These are phyloP conservation scores for Gaeumannomyces sp. DNA, from an alignment of 2,329 filamentous ascomycete species.

Conservation along the genomic window DNA sequence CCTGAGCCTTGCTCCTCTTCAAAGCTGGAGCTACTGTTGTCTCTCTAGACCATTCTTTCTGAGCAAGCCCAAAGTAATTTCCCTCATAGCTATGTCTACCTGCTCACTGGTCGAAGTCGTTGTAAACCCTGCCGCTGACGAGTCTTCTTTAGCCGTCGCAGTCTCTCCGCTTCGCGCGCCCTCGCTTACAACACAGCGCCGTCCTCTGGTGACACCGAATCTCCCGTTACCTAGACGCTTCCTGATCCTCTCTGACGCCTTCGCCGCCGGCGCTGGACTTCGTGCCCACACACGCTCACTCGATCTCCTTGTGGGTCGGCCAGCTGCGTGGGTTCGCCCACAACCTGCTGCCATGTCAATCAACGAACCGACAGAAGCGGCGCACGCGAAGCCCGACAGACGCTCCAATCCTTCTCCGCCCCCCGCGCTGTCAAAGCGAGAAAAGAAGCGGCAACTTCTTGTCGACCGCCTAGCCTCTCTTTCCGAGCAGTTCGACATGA, in stretches of 20 bases:
- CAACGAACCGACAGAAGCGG: slow-evolving; percentile 4
- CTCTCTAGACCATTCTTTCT: background rate
- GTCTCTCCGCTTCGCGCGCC: background rate
- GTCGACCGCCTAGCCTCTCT: slow-evolving; percentile 72
- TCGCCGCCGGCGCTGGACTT: background rate
- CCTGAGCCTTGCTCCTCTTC: too few species aligned
- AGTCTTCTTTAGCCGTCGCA: background rate
- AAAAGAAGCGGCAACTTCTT: slow-evolving; percentile 80
- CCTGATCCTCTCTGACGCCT: background rate
- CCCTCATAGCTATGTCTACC: background rate
- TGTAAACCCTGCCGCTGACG: background rate
- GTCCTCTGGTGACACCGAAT: background rate
- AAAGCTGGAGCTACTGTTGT: background rate
- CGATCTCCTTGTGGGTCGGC: background rate
- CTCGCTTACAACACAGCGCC: background rate
- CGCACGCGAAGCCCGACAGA: slow-evolving; percentile 16
- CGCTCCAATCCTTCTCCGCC: slow-evolving; percentile 25
- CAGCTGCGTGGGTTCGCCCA: background rate
- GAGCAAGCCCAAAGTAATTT: background rate
- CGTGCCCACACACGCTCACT: background rate
- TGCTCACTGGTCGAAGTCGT: background rate
- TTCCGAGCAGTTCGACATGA: slow-evolving; percentile 69
- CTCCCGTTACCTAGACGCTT: background rate
- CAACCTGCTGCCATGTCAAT: background rate
- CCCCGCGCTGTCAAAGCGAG: slow-evolving; percentile 66